Conservation (phyloP, 1,139 yeast genomes). For the Suhomyces bolitotheri region DNA sequence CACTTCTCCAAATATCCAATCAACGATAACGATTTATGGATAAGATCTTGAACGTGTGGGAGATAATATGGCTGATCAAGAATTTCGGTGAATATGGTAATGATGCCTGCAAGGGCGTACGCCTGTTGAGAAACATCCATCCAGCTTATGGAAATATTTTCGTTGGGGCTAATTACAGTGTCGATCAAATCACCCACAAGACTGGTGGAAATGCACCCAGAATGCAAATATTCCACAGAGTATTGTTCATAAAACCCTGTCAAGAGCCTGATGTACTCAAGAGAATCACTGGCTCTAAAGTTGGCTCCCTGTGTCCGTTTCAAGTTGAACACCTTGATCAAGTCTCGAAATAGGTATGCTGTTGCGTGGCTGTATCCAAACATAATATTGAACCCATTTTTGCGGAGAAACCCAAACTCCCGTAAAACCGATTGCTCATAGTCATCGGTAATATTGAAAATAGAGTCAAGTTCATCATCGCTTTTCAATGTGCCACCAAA, state of each 20-base stretch:
- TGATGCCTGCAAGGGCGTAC: conserved; percentile 36
- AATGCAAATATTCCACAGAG: conserved; percentile 25
- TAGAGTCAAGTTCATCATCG: conserved; percentile 50
- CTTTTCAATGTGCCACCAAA: conserved; percentile 65
- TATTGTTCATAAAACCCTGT: conserved; percentile 33
- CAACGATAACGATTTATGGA: conserved; percentile 27
- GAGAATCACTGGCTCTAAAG: conserved; percentile 15
- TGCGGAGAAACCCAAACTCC: conserved; percentile 38
- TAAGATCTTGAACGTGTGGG: conserved; percentile 36
- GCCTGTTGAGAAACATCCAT: conserved; percentile 44
- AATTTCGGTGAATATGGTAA: conserved; percentile 35
- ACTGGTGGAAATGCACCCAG: conserved; percentile 20
- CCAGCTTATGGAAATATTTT: conserved; percentile 36
- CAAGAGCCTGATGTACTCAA: conserved; percentile 34
- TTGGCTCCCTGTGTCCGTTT: conserved; percentile 28
- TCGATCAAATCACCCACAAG: conserved; percentile 27
- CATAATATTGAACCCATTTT: conserved; percentile 59
- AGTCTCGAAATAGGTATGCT: conserved; percentile 51
- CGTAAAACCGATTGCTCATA: conserved; percentile 40
- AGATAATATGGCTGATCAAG: conserved; percentile 35
- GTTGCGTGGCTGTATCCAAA: conserved; percentile 62
- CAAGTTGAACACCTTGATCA: conserved; percentile 51
- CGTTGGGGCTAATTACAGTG: conserved; percentile 13
- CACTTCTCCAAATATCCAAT: conserved; percentile 27
- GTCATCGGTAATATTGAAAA: conserved; percentile 48